These are phyloP conservation scores for Candida insectorum DNA, from an alignment of 805 yeast genomes.

Conservation along the genomic window DNA sequence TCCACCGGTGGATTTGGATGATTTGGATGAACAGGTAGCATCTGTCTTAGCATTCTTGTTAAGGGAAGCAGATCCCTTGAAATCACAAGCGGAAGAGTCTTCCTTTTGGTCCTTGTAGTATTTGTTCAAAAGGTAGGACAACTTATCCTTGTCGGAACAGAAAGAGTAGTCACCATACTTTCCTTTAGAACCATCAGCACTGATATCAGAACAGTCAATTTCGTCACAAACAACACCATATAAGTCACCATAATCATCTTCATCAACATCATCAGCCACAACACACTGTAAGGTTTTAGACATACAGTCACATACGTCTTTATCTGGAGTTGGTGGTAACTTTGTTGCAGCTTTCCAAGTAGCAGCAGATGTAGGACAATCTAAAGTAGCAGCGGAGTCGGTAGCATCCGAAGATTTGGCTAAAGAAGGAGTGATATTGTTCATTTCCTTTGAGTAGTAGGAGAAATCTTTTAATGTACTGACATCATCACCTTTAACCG, in stretches of 20 bases:
- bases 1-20: constrained; percentile 17
- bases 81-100: constrained; percentile 56
- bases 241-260: constrained; percentile 56
- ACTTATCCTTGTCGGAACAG: constrained; percentile 64
- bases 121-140: constrained; percentile 61
- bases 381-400: constrained; percentile 50
- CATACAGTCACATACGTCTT: constrained; percentile 63
- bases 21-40: constrained; percentile 24
- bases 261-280: constrained; percentile 49
- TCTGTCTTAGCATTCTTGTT: constrained; percentile 26
- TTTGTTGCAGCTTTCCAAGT: constrained; percentile 66
- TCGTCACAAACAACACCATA: constrained; percentile 57
- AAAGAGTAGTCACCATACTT: constrained; percentile 69
- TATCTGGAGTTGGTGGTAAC: constrained; percentile 78
- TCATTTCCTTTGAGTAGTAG: constrained; percentile 32
- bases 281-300: constrained; percentile 56
- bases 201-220: constrained; percentile 56
- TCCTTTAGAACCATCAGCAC: constrained; percentile 62
- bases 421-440: constrained; percentile 32
- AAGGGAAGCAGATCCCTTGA: constrained; percentile 62
- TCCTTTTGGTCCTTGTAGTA: constrained; percentile 52
- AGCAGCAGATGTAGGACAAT: constrained; percentile 59
- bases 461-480: constrained; percentile 60
- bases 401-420: constrained; percentile 34
- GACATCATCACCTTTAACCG: constrained; percentile 48